Percentiles rank a stretch among this genome's conserved stretches.
phyloP scores from a whole-genome alignment of 345 rosid genomes.

The Eucalyptus sp. region DNA sequence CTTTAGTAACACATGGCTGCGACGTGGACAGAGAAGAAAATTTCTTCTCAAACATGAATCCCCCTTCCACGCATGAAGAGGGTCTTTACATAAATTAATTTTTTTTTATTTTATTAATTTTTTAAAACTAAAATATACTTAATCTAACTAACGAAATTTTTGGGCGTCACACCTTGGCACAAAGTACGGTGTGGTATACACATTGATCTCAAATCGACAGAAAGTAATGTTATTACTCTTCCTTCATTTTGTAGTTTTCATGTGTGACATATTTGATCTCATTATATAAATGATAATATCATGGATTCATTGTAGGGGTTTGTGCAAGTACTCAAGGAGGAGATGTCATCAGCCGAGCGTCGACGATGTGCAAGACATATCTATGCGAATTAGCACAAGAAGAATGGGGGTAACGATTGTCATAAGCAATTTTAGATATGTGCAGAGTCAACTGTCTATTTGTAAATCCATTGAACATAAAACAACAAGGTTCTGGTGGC shows the following conservation, averaged over 20 bases:
- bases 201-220: accelerated
- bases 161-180: neutral
- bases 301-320: neutral
- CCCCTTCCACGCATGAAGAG: too few species aligned
- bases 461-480: too few species aligned
- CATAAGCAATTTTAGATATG: neutral
- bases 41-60: too few species aligned
- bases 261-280: neutral
- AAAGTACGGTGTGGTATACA: neutral
- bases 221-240: neutral
- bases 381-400: neutral
- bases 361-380: neutral
- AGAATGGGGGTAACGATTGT: neutral
- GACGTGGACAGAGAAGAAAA: too few species aligned
- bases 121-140: too few species aligned
- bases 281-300: neutral
- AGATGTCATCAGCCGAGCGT: too few species aligned
- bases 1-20: too few species aligned
- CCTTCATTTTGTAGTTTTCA: too few species aligned
- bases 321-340: neutral
- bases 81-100: too few species aligned
- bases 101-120: too few species aligned
- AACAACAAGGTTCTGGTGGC: too few species aligned
- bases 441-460: neutral
- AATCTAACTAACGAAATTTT: too few species aligned